A percentile compares a stretch with the other conserved stretches of the same genome.
phyloP scores from a whole-genome alignment of 257 asterid genomes.

The Solanum paucissectum region DNA sequence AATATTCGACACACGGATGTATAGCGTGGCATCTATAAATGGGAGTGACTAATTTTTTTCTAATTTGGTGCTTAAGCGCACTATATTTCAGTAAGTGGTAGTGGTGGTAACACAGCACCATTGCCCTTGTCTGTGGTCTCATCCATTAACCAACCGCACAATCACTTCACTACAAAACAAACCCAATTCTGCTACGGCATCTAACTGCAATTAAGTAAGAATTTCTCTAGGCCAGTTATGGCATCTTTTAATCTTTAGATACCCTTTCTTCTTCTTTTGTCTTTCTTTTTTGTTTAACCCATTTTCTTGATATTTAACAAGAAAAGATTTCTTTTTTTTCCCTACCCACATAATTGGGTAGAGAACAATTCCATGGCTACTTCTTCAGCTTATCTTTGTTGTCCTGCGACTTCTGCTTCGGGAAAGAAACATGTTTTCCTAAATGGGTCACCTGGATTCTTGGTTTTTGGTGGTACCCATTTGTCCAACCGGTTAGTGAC shows the following conservation, averaged over 20 bases:
- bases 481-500: slow-evolving; percentile 21
- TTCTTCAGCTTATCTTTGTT: slow-evolving; percentile 44
- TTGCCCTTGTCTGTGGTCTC: not conserved
- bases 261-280: slow-evolving; percentile 1
- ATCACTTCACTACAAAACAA: not conserved
- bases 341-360: not conserved
- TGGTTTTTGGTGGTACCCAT: slow-evolving; percentile 8
- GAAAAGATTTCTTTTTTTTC: not conserved
- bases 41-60: not conserved
- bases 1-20: too few species aligned
- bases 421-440: slow-evolving; percentile 22
- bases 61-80: not conserved
- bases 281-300: not conserved
- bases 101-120: not conserved
- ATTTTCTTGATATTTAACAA: not conserved
- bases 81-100: not conserved
- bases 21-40: not conserved
- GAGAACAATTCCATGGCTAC: slow-evolving; percentile 26
- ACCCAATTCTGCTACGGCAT: not conserved
- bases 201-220: not conserved
- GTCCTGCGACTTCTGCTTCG: slow-evolving; percentile 30
- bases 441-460: slow-evolving; percentile 18
- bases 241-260: slow-evolving; percentile 22
- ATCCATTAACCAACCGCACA: not conserved
- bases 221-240: not conserved